Evolutionary conservation across 331 rosid species (phyloP), one percentile per base, ranked within the genome.

Genomic region (Prunus yedoensis): DNA sequence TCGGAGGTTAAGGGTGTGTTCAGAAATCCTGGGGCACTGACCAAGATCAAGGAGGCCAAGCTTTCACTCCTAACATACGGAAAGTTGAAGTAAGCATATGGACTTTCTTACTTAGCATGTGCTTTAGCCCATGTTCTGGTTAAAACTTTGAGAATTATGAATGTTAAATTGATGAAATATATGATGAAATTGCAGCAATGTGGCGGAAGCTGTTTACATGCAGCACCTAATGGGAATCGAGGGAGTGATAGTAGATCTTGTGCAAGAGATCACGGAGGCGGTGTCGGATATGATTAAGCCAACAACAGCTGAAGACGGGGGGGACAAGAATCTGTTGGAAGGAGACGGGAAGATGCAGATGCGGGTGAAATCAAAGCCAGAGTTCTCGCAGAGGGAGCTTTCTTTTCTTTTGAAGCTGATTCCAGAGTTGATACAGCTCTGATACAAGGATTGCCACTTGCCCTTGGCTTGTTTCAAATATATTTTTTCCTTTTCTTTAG

Each of bases 171-270:
- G 68, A 16, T 64, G 3, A 18, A 38, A 10, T 18, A 18, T 17
- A 5, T 25, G 53, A 25, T 59, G 51, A 20, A 17, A 25, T 73
- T 79, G 79, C 90, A 91, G 98, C 75, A 94, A 94, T 72, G 93
- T 92, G 74, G 75, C 96, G 12, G 97, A 94, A 72, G 97, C 96
- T 6, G 97, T 94, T 5, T 89, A 94, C 84, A 66, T 92, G 91
- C 97, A 94, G 80, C 86, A 94, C 77, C 60, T 92, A 30, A 94
- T 94, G 97, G 97, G 99, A 53, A 77, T 92, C 2, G 91, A 92
- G 67, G 99, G 97, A 74, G 97, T 92, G 38, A 90, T 94, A 18
- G 97, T 92, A 54, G 97, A 94, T 87, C 78, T 87, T 21, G 97
- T 94, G 14, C 66, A 83, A 76, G 97, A 90, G 86, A 94, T 92